Percentiles rank a stretch among this genome's conserved stretches.
These are phyloP conservation scores for Hygrophorus pudorinus DNA, from an alignment of 768 basidiomycete genomes.

Conservation along the genomic window DNA sequence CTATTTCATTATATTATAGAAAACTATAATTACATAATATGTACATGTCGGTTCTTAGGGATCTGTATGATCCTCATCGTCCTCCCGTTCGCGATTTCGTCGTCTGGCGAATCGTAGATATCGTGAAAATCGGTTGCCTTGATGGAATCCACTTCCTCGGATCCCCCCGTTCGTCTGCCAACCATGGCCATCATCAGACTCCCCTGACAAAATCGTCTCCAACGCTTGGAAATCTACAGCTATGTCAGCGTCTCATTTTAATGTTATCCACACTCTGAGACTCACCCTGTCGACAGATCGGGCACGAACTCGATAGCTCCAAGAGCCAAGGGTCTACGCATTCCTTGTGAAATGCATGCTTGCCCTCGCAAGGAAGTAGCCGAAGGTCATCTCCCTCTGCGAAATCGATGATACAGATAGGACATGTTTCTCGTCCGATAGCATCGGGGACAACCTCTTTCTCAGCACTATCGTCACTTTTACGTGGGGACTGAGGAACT, in stretches of 20 bases:
- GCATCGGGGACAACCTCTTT: constrained; percentile 44
- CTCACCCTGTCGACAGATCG: constrained; percentile 82
- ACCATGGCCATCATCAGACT: constrained; percentile 12
- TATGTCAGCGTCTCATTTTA: not conserved
- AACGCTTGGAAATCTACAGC: constrained; percentile 48
- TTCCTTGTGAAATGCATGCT: constrained; percentile 80
- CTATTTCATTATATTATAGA: too few species aligned
- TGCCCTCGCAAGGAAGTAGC: constrained; percentile 83
- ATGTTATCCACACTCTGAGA: not conserved
- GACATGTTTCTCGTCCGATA: constrained; percentile 81
- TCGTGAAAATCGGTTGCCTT: constrained; percentile 41
- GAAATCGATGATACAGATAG: constrained; percentile 92
- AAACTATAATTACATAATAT: too few species aligned
- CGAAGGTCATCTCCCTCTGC: constrained; percentile 90
- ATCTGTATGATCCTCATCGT: constrained; percentile 22
- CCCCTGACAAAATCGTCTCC: constrained; percentile 42
- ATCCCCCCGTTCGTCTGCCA: not conserved
- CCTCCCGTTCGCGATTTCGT: constrained; percentile 18
- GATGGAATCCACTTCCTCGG: constrained; percentile 7
- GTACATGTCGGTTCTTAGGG: constrained; percentile 15
- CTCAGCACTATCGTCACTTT: too few species aligned
- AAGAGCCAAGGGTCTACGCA: constrained; percentile 95
- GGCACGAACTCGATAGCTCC: constrained; percentile 83
- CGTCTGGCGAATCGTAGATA: constrained; percentile 45
- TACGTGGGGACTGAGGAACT: too few species aligned